These are phyloP conservation scores for Cladosporium austrohemisphaericum DNA, from an alignment of 2,329 filamentous ascomycete genomes.

Conservation along the genomic window DNA sequence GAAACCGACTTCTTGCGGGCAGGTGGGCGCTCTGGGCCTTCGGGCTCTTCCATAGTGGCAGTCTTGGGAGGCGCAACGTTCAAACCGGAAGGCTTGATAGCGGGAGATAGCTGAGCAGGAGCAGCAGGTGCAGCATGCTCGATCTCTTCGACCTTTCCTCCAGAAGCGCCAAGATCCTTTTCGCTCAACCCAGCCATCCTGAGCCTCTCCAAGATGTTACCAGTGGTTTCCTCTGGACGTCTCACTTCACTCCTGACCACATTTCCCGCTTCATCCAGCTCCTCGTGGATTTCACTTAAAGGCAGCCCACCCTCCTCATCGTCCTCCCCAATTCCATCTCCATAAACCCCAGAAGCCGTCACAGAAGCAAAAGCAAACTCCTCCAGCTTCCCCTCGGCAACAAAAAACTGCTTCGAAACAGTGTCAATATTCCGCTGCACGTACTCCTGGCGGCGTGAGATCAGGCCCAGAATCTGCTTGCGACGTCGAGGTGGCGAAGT, in stretches of 20 bases:
- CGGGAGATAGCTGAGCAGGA: neutral
- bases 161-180: constrained; percentile 15
- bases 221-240: constrained; percentile 62
- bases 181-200: constrained; percentile 67
- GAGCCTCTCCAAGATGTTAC: constrained; percentile 67
- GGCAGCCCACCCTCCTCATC: constrained; percentile 66
- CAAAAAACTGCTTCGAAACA: constrained; percentile 67
- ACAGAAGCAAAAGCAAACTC: constrained; percentile 45
- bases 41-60: neutral
- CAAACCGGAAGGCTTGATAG: constrained; percentile 4
- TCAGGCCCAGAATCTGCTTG: constrained; percentile 62
- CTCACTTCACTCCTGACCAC: constrained; percentile 57
- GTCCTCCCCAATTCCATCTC: constrained; percentile 36
- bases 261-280: constrained; percentile 87
- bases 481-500: constrained; percentile 48
- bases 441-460: constrained; percentile 80
- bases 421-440: constrained; percentile 75
- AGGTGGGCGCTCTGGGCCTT: constrained; percentile 20
- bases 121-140: neutral
- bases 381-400: constrained; percentile 66
- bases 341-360: constrained; percentile 31
- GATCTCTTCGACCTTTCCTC: neutral
- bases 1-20: constrained; percentile 55
- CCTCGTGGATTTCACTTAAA: constrained; percentile 86
- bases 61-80: neutral